Evolutionary conservation across 1,284 basidiomycete genomes (phyloP), one percentile per base, ranked within the genome.

Genomic region (Irpex sp.): DNA sequence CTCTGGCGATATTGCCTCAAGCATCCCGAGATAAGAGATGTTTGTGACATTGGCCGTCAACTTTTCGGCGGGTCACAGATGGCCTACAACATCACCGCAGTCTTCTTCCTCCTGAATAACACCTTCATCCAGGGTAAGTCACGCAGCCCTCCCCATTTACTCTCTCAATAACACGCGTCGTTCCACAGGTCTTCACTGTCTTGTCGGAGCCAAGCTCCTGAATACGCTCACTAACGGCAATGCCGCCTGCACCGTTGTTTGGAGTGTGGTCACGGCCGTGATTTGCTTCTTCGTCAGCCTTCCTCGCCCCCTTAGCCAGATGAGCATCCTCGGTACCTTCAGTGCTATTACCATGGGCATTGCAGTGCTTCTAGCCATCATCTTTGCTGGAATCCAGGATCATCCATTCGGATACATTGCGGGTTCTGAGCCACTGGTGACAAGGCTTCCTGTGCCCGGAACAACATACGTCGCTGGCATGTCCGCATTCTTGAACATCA

Each of bases 11-110:
- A 83, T 73, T 87, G 85, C 72, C 78, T 89, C 68, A 77, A 76
- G 64, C 81, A 89, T 64, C 87, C 87, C 0, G 80, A 85, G 60
- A 74, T 82, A 9, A 79, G 80, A n/a, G 83, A 88, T 68, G 85
- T 89, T 36, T 87, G 85, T 70, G 87, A 89, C 67, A 84, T 89
- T 38, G 86, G 85, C 2, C 78, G 78, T 36, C 76, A 81, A 47
- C 78, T 88, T 49, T 83, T 81, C 65, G 81, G 82, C 36, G 79
- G 78, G 48, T 78, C 77, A 2, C 67, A 79, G 58, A 65, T 78
- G 47, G 83, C 80, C 6, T 86, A 84, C 73, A 80, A 82, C 59
- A 70, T 80, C 58, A 80, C 80, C 1, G 78, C 79, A 11, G 71
- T 79, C 2, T 79, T 82, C 64, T 82, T 84, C 71, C 73, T 84